Percentiles rank a stretch among this genome's conserved stretches.
phyloP scores from a whole-genome alignment of 441 rosid species.

The Codiaeum variegatum region DNA sequence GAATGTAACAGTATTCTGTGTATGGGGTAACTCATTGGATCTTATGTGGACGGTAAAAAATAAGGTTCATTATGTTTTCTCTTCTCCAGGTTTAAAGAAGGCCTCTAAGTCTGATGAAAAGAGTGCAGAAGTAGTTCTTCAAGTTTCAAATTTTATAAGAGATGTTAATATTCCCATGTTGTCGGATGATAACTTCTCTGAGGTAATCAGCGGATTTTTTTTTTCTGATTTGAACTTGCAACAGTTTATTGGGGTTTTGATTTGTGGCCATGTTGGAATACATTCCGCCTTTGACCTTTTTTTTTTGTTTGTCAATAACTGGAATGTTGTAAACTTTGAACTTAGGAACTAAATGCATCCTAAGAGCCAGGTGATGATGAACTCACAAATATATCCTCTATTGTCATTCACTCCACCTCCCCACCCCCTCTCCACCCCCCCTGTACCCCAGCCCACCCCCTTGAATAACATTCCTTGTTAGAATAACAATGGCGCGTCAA shows the following conservation, averaged over 20 bases:
- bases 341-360: not conserved
- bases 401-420: too few relatives aligned
- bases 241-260: not conserved
- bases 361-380: not conserved
- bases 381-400: not conserved
- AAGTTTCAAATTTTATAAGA: slow-evolving; percentile 36
- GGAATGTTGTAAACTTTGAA: not conserved
- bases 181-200: slow-evolving; percentile 43
- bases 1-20: not conserved
- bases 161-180: slow-evolving; percentile 37
- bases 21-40: not conserved
- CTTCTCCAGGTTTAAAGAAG: slow-evolving; percentile 37
- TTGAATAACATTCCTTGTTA: not conserved
- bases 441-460: too few relatives aligned
- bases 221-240: not conserved
- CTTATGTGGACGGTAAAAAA: not conserved
- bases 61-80: not conserved
- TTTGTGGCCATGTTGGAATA: not conserved
- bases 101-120: slow-evolving; percentile 20
- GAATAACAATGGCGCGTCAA: not conserved
- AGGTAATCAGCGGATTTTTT: slow-evolving; percentile 25
- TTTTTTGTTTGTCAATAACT: not conserved
- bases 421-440: too few relatives aligned
- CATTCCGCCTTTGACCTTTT: not conserved
- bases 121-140: slow-evolving; percentile 36